These are phyloP conservation scores for Glaciozyma martinii DNA, from an alignment of 768 basidiomycete species.

Conservation along the genomic window DNA sequence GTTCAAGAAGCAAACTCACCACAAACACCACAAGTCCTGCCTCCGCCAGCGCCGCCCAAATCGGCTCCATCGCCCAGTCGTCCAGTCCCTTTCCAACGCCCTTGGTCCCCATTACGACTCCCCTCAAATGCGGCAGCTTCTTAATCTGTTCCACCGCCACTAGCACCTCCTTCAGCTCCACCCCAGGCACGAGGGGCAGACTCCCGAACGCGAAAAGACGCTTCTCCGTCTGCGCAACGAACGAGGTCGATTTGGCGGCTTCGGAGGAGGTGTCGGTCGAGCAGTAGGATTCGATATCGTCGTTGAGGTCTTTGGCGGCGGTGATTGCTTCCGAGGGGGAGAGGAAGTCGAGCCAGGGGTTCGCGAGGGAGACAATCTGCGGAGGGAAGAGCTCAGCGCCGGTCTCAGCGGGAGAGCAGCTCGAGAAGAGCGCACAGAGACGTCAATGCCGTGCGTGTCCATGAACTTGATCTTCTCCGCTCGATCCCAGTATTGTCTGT, in stretches of 20 bases:
- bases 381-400: neutral
- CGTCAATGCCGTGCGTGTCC: conserved; percentile 68
- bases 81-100: conserved; percentile 73
- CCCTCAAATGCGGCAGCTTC: conserved; percentile 56
- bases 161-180: conserved; percentile 52
- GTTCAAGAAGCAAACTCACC: conserved; percentile 5
- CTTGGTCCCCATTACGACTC: conserved; percentile 71
- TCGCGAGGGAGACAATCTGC: conserved; percentile 46
- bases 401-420: neutral
- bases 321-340: conserved; percentile 55
- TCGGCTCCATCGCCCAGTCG: conserved; percentile 63
- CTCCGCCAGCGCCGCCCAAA: conserved; percentile 69
- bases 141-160: conserved; percentile 60
- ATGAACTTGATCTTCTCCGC: conserved; percentile 74
- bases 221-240: conserved; percentile 42
- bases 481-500: conserved; percentile 60
- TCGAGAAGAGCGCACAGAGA: conserved; percentile 47
- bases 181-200: conserved; percentile 66
- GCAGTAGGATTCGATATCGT: conserved; percentile 70
- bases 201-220: conserved; percentile 77
- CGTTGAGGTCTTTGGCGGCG: conserved; percentile 63
- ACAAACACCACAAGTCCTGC: conserved; percentile 68
- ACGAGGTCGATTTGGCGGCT: conserved; percentile 3
- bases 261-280: conserved; percentile 44
- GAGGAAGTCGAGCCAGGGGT: conserved; percentile 87